Evolutionary conservation across 371 early-diverging fungal species (phyloP), one percentile per base, ranked within the genome.

Genomic region (Phascolomyces articulosus): DNA sequence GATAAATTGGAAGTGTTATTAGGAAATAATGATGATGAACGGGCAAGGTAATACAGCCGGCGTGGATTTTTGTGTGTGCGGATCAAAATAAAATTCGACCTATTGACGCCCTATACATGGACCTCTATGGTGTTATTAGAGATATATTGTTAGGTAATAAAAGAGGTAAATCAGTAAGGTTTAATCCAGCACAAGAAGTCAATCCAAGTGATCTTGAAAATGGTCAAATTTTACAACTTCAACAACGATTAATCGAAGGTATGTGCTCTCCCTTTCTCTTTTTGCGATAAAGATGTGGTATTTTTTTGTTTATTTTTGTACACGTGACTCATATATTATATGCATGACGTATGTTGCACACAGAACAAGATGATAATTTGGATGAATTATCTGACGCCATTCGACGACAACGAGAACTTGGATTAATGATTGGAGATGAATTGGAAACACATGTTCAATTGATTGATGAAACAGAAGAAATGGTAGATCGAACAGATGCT

Each of bases 211-310:
- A 82, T 41, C 56, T 88, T 29, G 85, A 86, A 38, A 82, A 84
- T 60, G 78, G 80, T 23, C 90, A 90, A 62, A 77, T 90, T 51
- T 68, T 93, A 3, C 92, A 90, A 63, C 71, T 93, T 3, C 93
- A 93, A 55, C 83, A 86, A 55, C 82, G 91, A n/a, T 85, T 92
- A 29, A 88, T 93, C 63, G 86, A 90, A 40, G 91, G 93, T 91
- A 75, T n/a, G n/a, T n/a, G n/a, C n/a, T n/a, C n/a, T n/a, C n/a
- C n/a, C n/a, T n/a, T n/a, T n/a, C n/a, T n/a, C n/a, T n/a, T n/a
- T n/a, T n/a, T n/a, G n/a, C n/a, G 11, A 34, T 34, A 34, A 34
- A 34, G 6, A 34, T 9, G 6, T 34, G 34, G 6, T 34, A 34
- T 34, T 34, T 6, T 34, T 34, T 34, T 34, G 11, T 34, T 34